Base-by-base conservation (phyloP, 179 eudicot genomes). In the Silene coronaria region DNA sequence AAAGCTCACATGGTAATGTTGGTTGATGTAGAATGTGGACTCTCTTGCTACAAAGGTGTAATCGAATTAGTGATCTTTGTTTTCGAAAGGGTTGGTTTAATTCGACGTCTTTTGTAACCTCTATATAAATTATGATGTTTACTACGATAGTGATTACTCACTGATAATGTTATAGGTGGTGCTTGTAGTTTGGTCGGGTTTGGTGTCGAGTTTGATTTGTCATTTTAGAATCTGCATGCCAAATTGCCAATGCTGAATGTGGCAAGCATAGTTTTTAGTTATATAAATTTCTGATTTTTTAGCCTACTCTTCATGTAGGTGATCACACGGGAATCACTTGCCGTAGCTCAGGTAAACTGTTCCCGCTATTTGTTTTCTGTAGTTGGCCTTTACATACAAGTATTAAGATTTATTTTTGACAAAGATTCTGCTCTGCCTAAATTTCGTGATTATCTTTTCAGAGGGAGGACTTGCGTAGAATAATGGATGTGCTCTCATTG, bases 281-380 rank as follows among this genome's bases (percentile, higher is more conserved):
- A n/a, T n/a, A n/a, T n/a, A n/a, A n/a, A n/a, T n/a, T n/a, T n/a
- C 36, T 55, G 23, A 14, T 62, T n/a, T 23, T 58, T 34, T 24
- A 26, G 28, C 22, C 75, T 7, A 2, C 48, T 42, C 78, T 3
- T 6, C 7, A 36, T 78, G 77, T 82, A 90, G 96, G 96, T 91
- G 75, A 91, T 91, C 77, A 89, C 82, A 12, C 85, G 80, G 78
- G 93, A 89, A 68, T 84, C 89, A 28, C 91, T 89, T 72, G 77
- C 83, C 72, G 86, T 81, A 57, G 96, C 92, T 27, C 96, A 91
- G 91, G 96, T 91, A 30, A 73, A 67, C 21, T 53, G 6, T 53
- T 53, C 17, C 58, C 8, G 21, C 7, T 17, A 53, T 17, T 16
- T 53, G 3, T 13, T 51, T 7, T 0, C 38, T 34, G 45, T 38